These are phyloP conservation scores for Linnemannia exigua DNA, from an alignment of 192 early-diverging fungal species.

Conservation along the genomic window DNA sequence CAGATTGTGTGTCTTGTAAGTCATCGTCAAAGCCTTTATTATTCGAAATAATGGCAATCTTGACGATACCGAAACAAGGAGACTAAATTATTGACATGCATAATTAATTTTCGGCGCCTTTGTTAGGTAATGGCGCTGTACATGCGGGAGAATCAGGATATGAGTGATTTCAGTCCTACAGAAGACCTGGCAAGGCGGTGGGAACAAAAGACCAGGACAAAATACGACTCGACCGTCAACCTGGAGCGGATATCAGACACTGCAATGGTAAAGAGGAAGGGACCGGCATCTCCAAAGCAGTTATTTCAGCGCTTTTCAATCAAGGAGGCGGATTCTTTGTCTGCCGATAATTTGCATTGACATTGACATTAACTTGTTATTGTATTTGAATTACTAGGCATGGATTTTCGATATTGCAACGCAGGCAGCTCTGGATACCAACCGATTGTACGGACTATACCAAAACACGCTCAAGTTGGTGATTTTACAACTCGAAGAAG, in stretches of 20 bases:
- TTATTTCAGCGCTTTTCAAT: background rate
- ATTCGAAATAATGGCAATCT: background rate
- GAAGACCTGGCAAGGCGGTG: background rate
- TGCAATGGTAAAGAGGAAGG: background rate
- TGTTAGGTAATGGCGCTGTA: conserved; percentile 30
- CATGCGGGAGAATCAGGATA: background rate
- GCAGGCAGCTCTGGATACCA: conserved; percentile 8
- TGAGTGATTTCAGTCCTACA: background rate
- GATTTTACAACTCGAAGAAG: background rate
- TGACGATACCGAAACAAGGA: background rate
- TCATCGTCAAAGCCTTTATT: background rate
- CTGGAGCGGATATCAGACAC: conserved; percentile 2
- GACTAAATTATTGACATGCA: background rate
- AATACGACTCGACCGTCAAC: background rate
- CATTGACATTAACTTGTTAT: background rate
- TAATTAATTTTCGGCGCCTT: background rate
- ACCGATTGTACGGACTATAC: conserved; percentile 28
- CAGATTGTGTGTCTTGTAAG: conserved; percentile 29
- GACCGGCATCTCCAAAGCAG: no score
- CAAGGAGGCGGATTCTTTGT: background rate
- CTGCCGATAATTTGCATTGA: background rate
- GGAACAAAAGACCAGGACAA: background rate
- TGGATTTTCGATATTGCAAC: conserved; percentile 9
- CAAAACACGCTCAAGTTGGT: conserved; percentile 17
- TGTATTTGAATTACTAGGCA: background rate